phyloP scores from a whole-genome alignment of 306 rosid species.

The Prinsepia uniflora region DNA sequence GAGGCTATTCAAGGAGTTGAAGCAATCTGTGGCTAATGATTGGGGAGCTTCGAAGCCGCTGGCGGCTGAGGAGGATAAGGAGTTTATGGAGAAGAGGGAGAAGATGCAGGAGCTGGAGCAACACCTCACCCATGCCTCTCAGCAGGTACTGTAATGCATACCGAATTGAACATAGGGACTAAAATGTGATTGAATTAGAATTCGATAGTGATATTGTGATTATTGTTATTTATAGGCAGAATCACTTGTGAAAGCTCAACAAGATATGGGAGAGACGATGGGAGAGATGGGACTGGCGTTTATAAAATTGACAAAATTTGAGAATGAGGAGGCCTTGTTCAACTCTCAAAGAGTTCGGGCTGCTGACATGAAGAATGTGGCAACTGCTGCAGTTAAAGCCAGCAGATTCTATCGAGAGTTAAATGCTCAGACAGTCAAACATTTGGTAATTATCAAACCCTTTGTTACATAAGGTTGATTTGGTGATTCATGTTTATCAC shows the following conservation, averaged over 20 bases:
- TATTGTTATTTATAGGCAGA: conserved; percentile 63
- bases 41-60: conserved; percentile 77
- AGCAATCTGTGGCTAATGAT: conserved; percentile 77
- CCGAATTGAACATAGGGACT: background rate
- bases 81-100: conserved; percentile 72
- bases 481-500: conserved; percentile 7
- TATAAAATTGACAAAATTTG: conserved; percentile 79
- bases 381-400: conserved; percentile 90
- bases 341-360: conserved; percentile 71
- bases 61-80: conserved; percentile 86
- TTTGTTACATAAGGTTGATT: conserved; percentile 9
- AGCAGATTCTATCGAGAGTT: conserved; percentile 89
- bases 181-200: no score
- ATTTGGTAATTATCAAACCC: conserved; percentile 51
- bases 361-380: conserved; percentile 71
- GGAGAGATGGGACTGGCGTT: conserved; percentile 87
- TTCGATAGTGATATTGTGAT: no score
- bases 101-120: conserved; percentile 72
- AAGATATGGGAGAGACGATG: conserved; percentile 91
- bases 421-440: conserved; percentile 89
- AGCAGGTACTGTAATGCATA: conserved; percentile 53
- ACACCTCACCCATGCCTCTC: conserved; percentile 63
- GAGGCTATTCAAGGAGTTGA: conserved; percentile 86
- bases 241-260: conserved; percentile 90
- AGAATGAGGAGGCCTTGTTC: conserved; percentile 69